Percentiles rank a stretch among this genome's conserved stretches.
Conservation (phyloP, 148 eudicot genomes). For the Fagopyrum tataricum region DNA sequence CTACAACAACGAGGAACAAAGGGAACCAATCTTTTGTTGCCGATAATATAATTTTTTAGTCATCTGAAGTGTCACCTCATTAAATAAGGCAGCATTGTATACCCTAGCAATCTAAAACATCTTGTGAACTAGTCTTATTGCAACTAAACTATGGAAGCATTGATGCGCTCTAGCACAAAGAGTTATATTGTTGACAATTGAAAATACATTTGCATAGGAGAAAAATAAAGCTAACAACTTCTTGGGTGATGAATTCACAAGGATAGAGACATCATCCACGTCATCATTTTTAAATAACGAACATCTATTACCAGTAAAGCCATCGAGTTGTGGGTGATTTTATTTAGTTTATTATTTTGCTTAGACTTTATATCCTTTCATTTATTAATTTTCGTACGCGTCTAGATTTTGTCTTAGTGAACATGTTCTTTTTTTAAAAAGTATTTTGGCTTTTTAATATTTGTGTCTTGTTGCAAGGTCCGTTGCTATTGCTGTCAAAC, state of each 20-base stretch:
- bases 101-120: neutral
- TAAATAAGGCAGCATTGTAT: neutral
- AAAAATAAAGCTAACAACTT: constrained; percentile 64
- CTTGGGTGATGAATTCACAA: constrained; percentile 72
- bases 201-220: constrained; percentile 59
- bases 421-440: no score
- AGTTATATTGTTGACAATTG: constrained; percentile 55
- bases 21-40: neutral
- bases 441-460: no score
- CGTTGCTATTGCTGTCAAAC: no score
- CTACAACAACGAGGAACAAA: neutral
- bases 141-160: constrained; percentile 69
- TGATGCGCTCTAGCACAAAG: constrained; percentile 82
- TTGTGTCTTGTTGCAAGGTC: no score
- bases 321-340: no score
- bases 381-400: no score
- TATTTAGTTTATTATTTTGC: no score
- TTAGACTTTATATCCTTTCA: no score
- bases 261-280: constrained; percentile 69
- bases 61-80: neutral
- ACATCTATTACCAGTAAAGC: constrained; percentile 80
- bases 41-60: neutral
- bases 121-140: neutral
- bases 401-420: no score
- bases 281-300: constrained; percentile 71